Evolutionary conservation across 2,329 filamentous ascomycete genomes (phyloP).

Genomic region (Celoporthe dispersa): DNA sequence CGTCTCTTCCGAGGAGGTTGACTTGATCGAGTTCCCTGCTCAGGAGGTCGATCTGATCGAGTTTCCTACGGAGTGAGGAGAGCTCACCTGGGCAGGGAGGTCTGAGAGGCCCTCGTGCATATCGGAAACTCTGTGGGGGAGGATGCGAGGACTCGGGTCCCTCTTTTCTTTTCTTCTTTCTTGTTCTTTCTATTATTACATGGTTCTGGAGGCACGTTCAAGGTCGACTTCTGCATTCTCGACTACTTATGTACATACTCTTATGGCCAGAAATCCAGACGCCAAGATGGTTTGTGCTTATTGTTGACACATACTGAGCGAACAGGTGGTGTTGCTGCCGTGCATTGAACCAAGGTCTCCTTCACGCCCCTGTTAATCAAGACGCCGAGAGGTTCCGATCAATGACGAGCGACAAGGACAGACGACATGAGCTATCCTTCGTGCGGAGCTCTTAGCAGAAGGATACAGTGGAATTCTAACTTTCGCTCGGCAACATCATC

Average conservation of each 20-base stretch:
- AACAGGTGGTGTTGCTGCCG: background rate
- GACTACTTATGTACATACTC: background rate
- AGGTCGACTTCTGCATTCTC: background rate
- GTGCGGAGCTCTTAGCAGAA: background rate
- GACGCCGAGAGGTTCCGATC: background rate
- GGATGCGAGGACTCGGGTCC: background rate
- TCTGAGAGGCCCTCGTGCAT: background rate
- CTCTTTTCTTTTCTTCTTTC: background rate
- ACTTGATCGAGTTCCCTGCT: background rate
- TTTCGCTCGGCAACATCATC: background rate
- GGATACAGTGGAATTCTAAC: background rate
- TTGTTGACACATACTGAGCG: background rate
- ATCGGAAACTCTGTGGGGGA: background rate
- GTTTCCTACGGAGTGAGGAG: background rate
- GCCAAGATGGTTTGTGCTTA: background rate
- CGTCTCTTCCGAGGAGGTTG: too few species aligned
- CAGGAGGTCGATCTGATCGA: background rate
- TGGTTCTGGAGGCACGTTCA: background rate
- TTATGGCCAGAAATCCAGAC: background rate
- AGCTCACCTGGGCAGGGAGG: background rate
- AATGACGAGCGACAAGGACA: background rate
- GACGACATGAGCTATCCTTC: background rate
- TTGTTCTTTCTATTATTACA: background rate
- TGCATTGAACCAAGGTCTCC: background rate
- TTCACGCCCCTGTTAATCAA: background rate